Percentiles rank a stretch among this genome's conserved stretches.
Evolutionary conservation across 2,329 filamentous ascomycete species (phyloP).

Genomic region (Talaromyces sp.): DNA sequence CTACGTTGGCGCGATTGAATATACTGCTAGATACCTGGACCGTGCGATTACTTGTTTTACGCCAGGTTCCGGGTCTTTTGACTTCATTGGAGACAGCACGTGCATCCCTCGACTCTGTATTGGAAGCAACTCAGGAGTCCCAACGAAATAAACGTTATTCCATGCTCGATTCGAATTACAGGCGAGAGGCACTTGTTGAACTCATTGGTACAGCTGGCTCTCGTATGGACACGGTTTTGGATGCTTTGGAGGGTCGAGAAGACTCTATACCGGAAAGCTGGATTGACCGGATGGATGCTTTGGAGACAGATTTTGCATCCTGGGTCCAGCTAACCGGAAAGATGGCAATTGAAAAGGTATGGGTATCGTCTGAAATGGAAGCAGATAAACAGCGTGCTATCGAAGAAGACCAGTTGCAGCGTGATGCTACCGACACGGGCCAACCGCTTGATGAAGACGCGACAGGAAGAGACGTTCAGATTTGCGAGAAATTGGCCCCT

Average conservation of each 20-base stretch:
- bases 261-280: conserved; percentile 83
- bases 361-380: conserved; percentile 24
- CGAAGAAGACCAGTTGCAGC: not conserved
- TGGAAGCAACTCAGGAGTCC: conserved; percentile 28
- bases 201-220: conserved; percentile 69
- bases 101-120: conserved; percentile 33
- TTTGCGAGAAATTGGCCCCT: not conserved
- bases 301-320: conserved; percentile 73
- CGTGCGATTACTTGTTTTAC: conserved; percentile 69
- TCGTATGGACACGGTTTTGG: conserved; percentile 78
- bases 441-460: not conserved
- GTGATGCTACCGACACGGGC: not conserved
- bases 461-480: conserved; percentile 16
- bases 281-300: conserved; percentile 78
- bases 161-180: conserved; percentile 40
- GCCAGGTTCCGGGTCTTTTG: conserved; percentile 68
- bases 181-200: conserved; percentile 58
- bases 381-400: not conserved
- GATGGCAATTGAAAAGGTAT: conserved; percentile 67
- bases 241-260: conserved; percentile 75
- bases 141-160: conserved; percentile 31
- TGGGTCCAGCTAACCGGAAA: conserved; percentile 79
- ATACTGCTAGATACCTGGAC: conserved; percentile 75
- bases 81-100: conserved; percentile 53
- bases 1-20: conserved; percentile 71